These are phyloP conservation scores for Nymphaea colorata DNA, from an alignment of 164 flowering plant genomes.

Conservation along the genomic window DNA sequence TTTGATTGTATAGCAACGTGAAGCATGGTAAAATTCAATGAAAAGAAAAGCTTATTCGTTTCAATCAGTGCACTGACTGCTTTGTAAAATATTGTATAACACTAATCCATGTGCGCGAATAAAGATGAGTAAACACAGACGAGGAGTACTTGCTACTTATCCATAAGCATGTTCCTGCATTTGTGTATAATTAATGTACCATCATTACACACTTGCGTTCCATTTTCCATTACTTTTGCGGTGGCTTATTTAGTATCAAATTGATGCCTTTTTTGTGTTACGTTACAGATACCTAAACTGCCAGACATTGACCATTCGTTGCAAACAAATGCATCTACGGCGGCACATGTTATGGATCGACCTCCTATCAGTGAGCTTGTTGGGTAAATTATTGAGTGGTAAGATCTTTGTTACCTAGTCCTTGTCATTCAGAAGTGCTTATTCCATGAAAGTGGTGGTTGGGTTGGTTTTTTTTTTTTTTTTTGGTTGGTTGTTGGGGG, in stretches of 20 bases:
- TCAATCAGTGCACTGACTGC: no score
- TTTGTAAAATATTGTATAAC: no score
- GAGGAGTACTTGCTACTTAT: no score
- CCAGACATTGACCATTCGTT: slow-evolving; percentile 72
- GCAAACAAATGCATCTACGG: slow-evolving; percentile 53
- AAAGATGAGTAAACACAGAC: no score
- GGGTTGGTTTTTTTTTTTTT: no score
- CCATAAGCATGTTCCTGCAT: no score
- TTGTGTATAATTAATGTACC: not conserved
- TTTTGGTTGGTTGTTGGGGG: no score
- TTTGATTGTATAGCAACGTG: no score
- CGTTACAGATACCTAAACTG: slow-evolving; percentile 66
- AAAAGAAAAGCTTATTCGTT: no score
- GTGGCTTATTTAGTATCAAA: not conserved
- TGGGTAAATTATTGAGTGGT: slow-evolving; percentile 29
- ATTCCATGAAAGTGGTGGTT: no score
- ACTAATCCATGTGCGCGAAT: no score
- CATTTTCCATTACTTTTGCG: not conserved
- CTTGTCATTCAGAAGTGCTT: not conserved
- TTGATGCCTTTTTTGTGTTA: not conserved
- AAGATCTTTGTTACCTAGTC: not conserved
- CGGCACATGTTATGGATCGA: slow-evolving; percentile 80
- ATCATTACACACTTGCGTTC: not conserved
- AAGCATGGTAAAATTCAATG: no score
- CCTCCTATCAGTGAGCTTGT: slow-evolving; percentile 89